Percentiles rank a stretch among this genome's conserved stretches.
Conservation (phyloP, 179 eudicot species). For the Vitellaria paradoxa region DNA sequence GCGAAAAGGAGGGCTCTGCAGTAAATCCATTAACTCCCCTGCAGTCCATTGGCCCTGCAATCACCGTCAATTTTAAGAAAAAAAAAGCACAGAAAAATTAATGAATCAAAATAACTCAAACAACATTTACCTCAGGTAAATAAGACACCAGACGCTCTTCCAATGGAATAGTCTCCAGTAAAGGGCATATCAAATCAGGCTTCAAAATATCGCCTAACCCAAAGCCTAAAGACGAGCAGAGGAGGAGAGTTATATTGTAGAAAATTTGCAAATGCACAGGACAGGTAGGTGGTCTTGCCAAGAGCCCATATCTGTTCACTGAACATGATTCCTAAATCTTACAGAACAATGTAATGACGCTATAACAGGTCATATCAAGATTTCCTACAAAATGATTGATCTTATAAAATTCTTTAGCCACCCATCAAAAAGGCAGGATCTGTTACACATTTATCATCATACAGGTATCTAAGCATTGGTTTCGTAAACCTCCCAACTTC, state of each 20-base stretch:
- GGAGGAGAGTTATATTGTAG: background rate
- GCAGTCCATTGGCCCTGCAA: slow-evolving; percentile 75
- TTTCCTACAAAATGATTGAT: background rate
- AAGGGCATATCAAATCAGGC: slow-evolving; percentile 78
- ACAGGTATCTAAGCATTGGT: background rate
- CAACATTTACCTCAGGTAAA: slow-evolving; percentile 77
- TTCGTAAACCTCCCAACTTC: background rate
- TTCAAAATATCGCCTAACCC: slow-evolving; percentile 93
- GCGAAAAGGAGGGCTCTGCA: slow-evolving; percentile 97
- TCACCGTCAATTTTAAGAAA: slow-evolving; percentile 16
- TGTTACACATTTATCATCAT: background rate
- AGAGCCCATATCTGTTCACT: background rate
- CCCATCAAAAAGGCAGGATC: slow-evolving; percentile 3
- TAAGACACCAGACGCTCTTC: slow-evolving; percentile 69
- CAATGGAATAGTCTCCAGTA: slow-evolving; percentile 64
- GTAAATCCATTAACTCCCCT: slow-evolving; percentile 70
- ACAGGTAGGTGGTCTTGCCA: background rate
- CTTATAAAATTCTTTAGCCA: background rate
- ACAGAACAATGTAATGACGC: background rate
- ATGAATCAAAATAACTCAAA: slow-evolving; percentile 1
- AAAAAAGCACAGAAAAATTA: background rate
- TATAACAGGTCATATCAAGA: background rate
- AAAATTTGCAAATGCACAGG: background rate
- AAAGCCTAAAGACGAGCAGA: slow-evolving; percentile 49
- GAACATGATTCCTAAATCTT: background rate